phyloP scores from a whole-genome alignment of 2,329 filamentous ascomycete species.

The Fusarium chuoi region DNA sequence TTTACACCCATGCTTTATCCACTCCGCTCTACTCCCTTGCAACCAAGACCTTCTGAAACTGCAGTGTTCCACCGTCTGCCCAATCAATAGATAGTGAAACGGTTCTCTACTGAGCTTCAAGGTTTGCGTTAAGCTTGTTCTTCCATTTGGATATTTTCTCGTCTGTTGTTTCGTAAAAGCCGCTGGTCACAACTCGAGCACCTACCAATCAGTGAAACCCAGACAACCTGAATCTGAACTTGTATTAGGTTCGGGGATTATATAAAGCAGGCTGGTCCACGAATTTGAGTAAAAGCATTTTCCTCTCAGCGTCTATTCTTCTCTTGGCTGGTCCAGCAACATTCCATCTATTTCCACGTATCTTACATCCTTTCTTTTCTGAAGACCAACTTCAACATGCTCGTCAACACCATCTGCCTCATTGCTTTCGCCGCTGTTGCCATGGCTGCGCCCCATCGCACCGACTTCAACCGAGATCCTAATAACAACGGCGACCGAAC shows the following conservation, averaged over 20 bases:
- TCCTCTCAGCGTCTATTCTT: background rate
- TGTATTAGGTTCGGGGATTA: too few relatives aligned
- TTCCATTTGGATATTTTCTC: too few relatives aligned
- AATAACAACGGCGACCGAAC: background rate
- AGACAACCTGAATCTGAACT: too few relatives aligned
- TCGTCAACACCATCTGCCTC: background rate
- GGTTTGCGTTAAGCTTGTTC: background rate
- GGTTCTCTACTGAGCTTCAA: background rate
- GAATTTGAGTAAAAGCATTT: too few relatives aligned
- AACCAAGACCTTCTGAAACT: background rate
- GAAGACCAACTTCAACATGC: background rate
- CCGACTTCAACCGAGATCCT: background rate
- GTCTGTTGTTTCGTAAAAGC: background rate
- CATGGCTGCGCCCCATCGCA: background rate
- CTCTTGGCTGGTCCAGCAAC: background rate
- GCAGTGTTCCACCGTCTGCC: fast-evolving
- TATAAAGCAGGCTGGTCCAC: too few relatives aligned
- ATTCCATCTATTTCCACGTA: too few relatives aligned
- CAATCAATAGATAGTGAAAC: background rate
- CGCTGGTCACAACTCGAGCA: background rate
- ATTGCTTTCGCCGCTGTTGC: background rate
- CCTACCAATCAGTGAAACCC: background rate
- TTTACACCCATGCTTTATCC: background rate
- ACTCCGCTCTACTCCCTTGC: background rate
- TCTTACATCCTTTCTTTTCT: too few relatives aligned